Percentiles rank a stretch among this genome's conserved stretches.
Conservation (phyloP, 208 protist genomes). For the Borovskyia barvae region DNA sequence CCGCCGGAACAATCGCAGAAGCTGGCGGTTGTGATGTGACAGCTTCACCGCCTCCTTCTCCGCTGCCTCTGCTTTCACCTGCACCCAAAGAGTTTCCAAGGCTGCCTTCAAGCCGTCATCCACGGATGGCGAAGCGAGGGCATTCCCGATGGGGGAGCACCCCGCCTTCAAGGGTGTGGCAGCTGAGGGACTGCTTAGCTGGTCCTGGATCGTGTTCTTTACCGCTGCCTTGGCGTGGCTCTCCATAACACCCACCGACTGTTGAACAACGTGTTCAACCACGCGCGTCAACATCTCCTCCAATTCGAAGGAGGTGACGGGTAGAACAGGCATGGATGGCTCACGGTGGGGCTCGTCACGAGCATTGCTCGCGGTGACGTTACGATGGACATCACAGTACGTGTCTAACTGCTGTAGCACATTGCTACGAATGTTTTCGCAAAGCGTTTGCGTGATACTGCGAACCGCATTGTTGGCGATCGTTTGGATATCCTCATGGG, state of each 20-base stretch:
- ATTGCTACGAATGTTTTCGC: slow-evolving; percentile 6
- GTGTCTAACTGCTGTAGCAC: slow-evolving; percentile 19
- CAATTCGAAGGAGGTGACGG: slow-evolving; percentile 28
- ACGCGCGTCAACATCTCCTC: slow-evolving; percentile 28
- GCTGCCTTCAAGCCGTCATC: slow-evolving; percentile 18
- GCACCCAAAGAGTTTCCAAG: slow-evolving; percentile 21
- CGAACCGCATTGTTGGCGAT: neutral
- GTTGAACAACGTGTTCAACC: slow-evolving; percentile 8
- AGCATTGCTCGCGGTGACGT: neutral
- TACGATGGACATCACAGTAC: slow-evolving; percentile 28
- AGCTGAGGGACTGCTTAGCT: neutral
- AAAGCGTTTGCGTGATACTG: neutral
- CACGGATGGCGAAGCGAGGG: neutral
- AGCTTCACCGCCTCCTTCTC: slow-evolving; percentile 25
- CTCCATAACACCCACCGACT: slow-evolving; percentile 1
- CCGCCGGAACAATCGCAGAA: slow-evolving; percentile 23
- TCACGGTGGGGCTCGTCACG: neutral
- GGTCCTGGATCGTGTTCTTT: neutral
- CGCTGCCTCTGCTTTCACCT: slow-evolving; percentile 19
- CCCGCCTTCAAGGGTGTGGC: neutral
- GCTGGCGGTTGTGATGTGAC: slow-evolving; percentile 30
- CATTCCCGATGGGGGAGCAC: too few relatives aligned
- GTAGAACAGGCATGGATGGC: slow-evolving; percentile 20
- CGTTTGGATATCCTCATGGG: too few relatives aligned
- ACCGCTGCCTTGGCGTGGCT: slow-evolving; percentile 17